phyloP scores from a whole-genome alignment of 306 rosid species.

The Sesbania bispinosa region DNA sequence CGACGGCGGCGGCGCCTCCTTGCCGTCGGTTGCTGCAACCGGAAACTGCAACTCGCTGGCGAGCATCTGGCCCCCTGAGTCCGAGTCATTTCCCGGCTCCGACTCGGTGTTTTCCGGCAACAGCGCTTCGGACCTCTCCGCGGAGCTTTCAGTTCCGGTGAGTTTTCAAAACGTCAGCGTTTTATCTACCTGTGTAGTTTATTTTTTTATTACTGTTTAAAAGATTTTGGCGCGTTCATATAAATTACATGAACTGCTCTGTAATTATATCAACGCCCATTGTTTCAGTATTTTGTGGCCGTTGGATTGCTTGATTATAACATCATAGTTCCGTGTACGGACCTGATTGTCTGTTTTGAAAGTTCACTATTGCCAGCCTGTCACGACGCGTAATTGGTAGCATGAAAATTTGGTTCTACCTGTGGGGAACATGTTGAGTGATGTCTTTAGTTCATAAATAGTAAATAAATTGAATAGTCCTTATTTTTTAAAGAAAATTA shows the following conservation, averaged over 20 bases:
- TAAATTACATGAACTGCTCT: constrained; percentile 2
- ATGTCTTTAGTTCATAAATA: neutral
- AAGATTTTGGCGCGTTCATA: constrained; percentile 24
- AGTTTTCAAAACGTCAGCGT: constrained; percentile 12
- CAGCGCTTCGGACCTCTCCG: constrained; percentile 70
- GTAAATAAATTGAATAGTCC: too few relatives aligned
- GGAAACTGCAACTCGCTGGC: constrained; percentile 46
- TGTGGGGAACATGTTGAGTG: neutral
- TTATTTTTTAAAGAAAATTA: neutral
- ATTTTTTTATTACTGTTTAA: neutral
- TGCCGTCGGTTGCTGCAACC: constrained; percentile 31
- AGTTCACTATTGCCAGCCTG: constrained; percentile 22
- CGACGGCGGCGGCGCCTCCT: constrained; percentile 36
- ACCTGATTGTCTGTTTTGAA: neutral
- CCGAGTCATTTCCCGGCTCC: constrained; percentile 42
- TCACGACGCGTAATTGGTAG: neutral
- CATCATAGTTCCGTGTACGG: constrained; percentile 1
- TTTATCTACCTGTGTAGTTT: neutral
- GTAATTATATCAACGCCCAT: neutral
- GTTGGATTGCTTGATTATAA: constrained; percentile 26
- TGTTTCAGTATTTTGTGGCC: constrained; percentile 2
- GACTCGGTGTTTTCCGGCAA: constrained; percentile 67
- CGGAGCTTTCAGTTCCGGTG: constrained; percentile 94
- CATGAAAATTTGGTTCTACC: constrained; percentile 13
- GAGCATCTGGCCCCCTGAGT: constrained; percentile 51